Evolutionary conservation across 768 basidiomycete genomes (phyloP).

Genomic region (Leucocoprinus birnbaumii): DNA sequence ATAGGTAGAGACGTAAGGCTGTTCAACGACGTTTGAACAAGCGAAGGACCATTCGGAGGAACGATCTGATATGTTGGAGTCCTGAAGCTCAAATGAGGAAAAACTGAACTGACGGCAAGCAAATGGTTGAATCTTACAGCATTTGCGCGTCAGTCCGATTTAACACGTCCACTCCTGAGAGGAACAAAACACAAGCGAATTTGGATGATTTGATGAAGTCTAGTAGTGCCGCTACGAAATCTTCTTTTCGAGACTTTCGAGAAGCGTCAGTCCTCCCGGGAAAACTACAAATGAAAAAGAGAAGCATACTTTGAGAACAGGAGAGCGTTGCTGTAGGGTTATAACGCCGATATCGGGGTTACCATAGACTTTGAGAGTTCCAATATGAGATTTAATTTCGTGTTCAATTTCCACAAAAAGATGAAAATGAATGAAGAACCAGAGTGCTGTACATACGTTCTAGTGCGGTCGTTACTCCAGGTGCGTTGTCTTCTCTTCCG

Average conservation of each 20-base stretch:
- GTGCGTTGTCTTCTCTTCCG: constrained; percentile 56
- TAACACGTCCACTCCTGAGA: constrained; percentile 74
- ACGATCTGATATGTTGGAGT: constrained; percentile 63
- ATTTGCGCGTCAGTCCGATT: constrained; percentile 78
- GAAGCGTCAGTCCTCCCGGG: background rate
- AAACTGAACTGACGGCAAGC: background rate
- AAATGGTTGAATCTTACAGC: constrained; percentile 47
- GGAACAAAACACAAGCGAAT: constrained; percentile 53
- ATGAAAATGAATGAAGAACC: constrained; percentile 3
- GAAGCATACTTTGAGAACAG: constrained; percentile 62
- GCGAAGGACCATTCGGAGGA: constrained; percentile 39
- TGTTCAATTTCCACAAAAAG: background rate
- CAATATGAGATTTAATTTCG: constrained; percentile 9
- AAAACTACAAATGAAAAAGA: background rate
- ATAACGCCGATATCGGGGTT: constrained; percentile 44
- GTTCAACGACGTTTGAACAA: constrained; percentile 42
- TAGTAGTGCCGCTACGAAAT: constrained; percentile 57
- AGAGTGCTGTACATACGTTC: constrained; percentile 52
- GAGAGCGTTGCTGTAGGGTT: constrained; percentile 78
- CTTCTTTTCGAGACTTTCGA: constrained; percentile 60
- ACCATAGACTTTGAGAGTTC: constrained; percentile 56
- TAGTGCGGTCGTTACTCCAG: constrained; percentile 68
- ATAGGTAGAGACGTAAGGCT: constrained; percentile 45
- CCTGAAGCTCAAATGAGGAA: constrained; percentile 28
- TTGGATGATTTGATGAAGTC: constrained; percentile 51